Conservation (phyloP, 2,329 filamentous ascomycete species). For the Penicillium sp. region DNA sequence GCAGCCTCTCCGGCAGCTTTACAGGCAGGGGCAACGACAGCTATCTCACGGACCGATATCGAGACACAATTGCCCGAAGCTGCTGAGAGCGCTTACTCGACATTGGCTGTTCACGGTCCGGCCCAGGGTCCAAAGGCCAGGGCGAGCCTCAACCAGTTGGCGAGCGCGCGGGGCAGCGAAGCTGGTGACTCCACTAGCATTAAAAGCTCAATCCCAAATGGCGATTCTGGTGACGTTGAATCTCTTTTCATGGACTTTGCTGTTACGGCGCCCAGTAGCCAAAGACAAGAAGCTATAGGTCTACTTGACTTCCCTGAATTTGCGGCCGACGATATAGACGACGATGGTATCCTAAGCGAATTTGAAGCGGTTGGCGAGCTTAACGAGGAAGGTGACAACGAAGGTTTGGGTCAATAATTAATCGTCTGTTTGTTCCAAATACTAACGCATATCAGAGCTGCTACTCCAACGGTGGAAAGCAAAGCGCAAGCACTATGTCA, state of each 20-base stretch:
- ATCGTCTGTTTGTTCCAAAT: background rate
- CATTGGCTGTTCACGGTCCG: conserved; percentile 38
- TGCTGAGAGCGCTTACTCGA: conserved; percentile 64
- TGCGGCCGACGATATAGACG: conserved; percentile 53
- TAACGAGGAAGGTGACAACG: conserved; percentile 52
- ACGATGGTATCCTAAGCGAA: conserved; percentile 66
- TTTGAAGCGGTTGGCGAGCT: conserved; percentile 69
- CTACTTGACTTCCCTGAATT: conserved; percentile 37
- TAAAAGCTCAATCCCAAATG: conserved; percentile 51
- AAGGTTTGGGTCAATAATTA: conserved; percentile 47
- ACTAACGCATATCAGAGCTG: conserved; percentile 27
- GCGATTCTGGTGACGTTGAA: conserved; percentile 69
- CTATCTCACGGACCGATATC: conserved; percentile 76
- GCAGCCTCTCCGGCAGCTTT: conserved; percentile 35
- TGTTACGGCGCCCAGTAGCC: conserved; percentile 38
- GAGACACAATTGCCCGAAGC: conserved; percentile 73
- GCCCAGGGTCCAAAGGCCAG: conserved; percentile 33
- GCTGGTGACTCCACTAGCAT: conserved; percentile 51
- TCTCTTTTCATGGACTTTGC: conserved; percentile 75
- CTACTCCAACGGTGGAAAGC: conserved; percentile 76
- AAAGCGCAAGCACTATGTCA: conserved; percentile 96
- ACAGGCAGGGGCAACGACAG: conserved; percentile 73
- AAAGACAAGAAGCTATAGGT: conserved; percentile 38
- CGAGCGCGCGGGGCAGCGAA: conserved; percentile 50
- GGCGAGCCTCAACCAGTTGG: conserved; percentile 42